Percentiles rank a stretch among this genome's conserved stretches.
Evolutionary conservation across 2,329 filamentous ascomycete genomes (phyloP).

Genomic region (Gliomastix tumulicola): DNA sequence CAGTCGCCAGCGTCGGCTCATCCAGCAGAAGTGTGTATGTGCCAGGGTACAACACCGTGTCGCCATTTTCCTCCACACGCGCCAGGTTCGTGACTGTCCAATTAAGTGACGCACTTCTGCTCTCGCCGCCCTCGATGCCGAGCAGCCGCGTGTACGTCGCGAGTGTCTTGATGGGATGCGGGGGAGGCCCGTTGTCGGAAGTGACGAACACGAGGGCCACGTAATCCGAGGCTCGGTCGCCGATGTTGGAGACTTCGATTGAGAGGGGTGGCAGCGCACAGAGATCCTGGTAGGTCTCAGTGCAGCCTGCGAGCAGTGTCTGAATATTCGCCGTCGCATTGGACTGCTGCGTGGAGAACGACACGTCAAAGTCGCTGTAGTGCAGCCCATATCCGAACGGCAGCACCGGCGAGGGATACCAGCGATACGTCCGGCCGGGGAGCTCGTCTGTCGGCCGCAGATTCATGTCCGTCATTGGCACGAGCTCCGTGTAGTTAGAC

Average conservation of each 20-base stretch:
- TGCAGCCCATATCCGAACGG: constrained; percentile 50
- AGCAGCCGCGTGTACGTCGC: constrained; percentile 40
- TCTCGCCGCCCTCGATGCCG: constrained; percentile 22
- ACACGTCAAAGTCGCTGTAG: constrained; percentile 44
- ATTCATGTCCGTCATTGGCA: constrained; percentile 49
- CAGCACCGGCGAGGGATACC: constrained; percentile 45
- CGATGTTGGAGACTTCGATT: constrained; percentile 40
- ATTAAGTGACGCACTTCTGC: constrained; percentile 22
- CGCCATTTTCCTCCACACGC: constrained; percentile 40
- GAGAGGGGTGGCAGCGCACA: constrained; percentile 27
- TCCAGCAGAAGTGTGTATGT: constrained; percentile 41
- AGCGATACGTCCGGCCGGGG: constrained; percentile 51
- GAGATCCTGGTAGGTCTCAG: constrained; percentile 24
- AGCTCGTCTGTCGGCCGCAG: constrained; percentile 36
- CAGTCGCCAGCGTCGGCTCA: constrained; percentile 25
- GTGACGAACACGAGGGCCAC: constrained; percentile 42
- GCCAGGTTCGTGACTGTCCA: constrained; percentile 41
- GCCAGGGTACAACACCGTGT: constrained; percentile 45
- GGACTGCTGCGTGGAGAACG: constrained; percentile 3
- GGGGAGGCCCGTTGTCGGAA: constrained; percentile 35
- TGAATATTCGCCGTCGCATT: too few species aligned
- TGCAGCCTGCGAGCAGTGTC: neutral
- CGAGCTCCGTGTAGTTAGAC: constrained; percentile 36
- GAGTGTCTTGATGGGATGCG: constrained; percentile 44
- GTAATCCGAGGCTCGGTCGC: constrained; percentile 40